Evolutionary conservation across 371 early-diverging fungal genomes (phyloP).

Genomic region (Actinomucor elegans): DNA sequence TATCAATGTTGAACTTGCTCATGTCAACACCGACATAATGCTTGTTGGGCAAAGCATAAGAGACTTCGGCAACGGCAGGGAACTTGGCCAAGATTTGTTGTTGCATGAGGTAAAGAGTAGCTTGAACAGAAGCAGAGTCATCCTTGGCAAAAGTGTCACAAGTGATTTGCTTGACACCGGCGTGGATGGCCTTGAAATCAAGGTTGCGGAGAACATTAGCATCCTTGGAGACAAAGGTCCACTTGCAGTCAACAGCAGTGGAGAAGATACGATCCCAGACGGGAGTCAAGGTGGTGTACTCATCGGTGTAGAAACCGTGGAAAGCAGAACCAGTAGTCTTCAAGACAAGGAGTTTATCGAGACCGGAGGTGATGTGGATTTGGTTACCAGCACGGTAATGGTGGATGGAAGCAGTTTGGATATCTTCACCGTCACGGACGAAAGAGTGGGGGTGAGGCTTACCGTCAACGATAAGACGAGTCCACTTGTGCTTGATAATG

Average conservation of each 20-base stretch:
- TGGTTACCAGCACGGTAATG: slow-evolving; percentile 56
- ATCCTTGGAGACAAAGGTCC: slow-evolving; percentile 55
- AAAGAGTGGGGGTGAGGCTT: slow-evolving; percentile 80
- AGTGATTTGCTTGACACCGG: slow-evolving; percentile 59
- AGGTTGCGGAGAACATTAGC: slow-evolving; percentile 40
- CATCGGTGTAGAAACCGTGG: slow-evolving; percentile 73
- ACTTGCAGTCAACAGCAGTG: slow-evolving; percentile 72
- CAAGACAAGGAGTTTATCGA: slow-evolving; percentile 64
- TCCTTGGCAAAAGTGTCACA: slow-evolving; percentile 71
- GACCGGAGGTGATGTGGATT: slow-evolving; percentile 58
- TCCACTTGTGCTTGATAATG: slow-evolving; percentile 78
- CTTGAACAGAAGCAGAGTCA: slow-evolving; percentile 75
- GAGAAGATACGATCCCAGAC: slow-evolving; percentile 82
- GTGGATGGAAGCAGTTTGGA: slow-evolving; percentile 61
- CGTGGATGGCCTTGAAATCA: slow-evolving; percentile 61
- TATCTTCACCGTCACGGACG: slow-evolving; percentile 76
- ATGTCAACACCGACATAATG: slow-evolving; percentile 81
- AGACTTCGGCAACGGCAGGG: slow-evolving; percentile 65
- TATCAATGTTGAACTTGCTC: slow-evolving; percentile 73
- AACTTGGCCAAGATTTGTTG: slow-evolving; percentile 61
- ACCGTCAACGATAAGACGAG: slow-evolving; percentile 69
- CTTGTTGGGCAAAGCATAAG: slow-evolving; percentile 82
- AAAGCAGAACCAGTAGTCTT: slow-evolving; percentile 87
- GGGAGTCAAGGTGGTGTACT: slow-evolving; percentile 76
- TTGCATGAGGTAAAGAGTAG: slow-evolving; percentile 73